Evolutionary conservation across 2,329 filamentous ascomycete species (phyloP).

Genomic region (Akanthomyces uredinophilus): DNA sequence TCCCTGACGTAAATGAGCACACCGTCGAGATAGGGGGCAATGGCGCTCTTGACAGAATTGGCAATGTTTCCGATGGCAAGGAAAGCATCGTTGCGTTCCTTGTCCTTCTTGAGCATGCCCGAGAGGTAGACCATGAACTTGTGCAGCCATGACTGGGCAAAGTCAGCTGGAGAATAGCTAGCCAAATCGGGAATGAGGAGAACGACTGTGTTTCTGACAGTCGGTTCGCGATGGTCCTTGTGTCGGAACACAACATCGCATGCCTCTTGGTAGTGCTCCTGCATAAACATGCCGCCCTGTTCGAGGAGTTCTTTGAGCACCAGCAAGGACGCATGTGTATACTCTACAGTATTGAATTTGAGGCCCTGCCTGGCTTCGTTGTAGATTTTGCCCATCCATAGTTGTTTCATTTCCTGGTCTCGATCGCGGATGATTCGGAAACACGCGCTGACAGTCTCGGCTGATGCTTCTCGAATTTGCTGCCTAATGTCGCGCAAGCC

Average conservation of each 20-base stretch:
- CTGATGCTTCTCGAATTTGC: slow-evolving; percentile 85
- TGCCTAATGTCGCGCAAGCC: slow-evolving; percentile 85
- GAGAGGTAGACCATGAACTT: slow-evolving; percentile 97
- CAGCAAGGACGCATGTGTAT: slow-evolving; percentile 87
- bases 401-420: slow-evolving; percentile 79
- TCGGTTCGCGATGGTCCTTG: slow-evolving; percentile 85
- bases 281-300: slow-evolving; percentile 99
- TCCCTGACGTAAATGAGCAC: slow-evolving; percentile 92
- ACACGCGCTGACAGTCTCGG: slow-evolving; percentile 88
- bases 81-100: slow-evolving; percentile 90
- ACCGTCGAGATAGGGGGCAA: slow-evolving; percentile 89
- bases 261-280: slow-evolving; percentile 83
- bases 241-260: slow-evolving; percentile 90
- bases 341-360: slow-evolving; percentile 74
- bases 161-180: slow-evolving; percentile 86
- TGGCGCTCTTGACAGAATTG: slow-evolving; percentile 91
- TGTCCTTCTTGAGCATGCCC: slow-evolving; percentile 88
- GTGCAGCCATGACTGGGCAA: slow-evolving; percentile 80
- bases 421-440: slow-evolving; percentile 93
- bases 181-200: slow-evolving; percentile 88
- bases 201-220: slow-evolving; percentile 85
- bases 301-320: slow-evolving; percentile 89
- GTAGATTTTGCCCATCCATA: slow-evolving; percentile 89
- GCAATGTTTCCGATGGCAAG: slow-evolving; percentile 94
- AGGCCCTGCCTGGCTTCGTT: slow-evolving; percentile 78